Percentiles rank a stretch among this genome's conserved stretches.
Conservation (phyloP, 2,329 filamentous ascomycete genomes). For the Cladosporium sp. region DNA sequence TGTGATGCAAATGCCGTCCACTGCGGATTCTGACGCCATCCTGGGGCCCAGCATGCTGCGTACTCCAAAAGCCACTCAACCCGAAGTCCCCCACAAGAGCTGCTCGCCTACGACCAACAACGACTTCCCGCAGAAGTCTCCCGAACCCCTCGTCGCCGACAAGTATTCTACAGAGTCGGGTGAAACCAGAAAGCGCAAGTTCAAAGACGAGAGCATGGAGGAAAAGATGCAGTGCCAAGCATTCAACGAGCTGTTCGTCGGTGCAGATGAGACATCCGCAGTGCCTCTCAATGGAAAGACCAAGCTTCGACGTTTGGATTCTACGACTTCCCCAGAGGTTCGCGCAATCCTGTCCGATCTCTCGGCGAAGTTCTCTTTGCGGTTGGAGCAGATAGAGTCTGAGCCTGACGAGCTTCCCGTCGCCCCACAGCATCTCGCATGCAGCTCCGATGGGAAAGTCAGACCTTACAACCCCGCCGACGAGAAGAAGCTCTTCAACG, state of each 20-base stretch:
- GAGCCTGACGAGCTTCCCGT: not conserved
- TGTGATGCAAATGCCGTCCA: not conserved
- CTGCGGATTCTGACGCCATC: not conserved
- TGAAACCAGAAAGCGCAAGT: not conserved
- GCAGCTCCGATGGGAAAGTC: not conserved
- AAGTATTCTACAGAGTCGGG: not conserved
- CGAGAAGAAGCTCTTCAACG: not conserved
- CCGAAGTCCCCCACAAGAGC: not conserved
- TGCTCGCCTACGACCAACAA: not conserved
- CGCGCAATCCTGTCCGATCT: not conserved
- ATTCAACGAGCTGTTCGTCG: not conserved
- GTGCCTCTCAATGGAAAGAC: not conserved
- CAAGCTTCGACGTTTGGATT: not conserved
- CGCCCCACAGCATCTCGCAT: not conserved
- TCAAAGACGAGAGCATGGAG: not conserved
- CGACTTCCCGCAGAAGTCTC: not conserved
- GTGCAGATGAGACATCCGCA: not conserved
- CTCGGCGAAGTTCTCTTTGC: not conserved
- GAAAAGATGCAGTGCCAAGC: not conserved
- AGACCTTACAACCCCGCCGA: not conserved
- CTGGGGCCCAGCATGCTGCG: not conserved
- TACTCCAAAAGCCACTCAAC: not conserved
- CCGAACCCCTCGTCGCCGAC: not conserved
- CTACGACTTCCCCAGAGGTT: not conserved
- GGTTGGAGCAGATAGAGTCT: not conserved